A percentile compares a stretch with the other conserved stretches of the same genome.
Conservation (phyloP, 371 early-diverging fungal genomes). For the Circinella minor region DNA sequence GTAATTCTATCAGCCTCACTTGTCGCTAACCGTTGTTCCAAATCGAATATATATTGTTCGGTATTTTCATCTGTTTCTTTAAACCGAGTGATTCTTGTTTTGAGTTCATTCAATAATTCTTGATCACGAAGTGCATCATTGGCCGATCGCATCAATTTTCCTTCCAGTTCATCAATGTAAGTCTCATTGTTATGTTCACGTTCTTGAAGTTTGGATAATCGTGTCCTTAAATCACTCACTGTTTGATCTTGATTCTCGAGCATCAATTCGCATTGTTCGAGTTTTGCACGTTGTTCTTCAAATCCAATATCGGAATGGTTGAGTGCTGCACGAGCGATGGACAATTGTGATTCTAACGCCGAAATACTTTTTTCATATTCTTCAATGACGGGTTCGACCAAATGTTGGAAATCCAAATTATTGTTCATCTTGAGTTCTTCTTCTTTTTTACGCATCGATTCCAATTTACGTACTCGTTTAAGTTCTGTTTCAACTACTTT, state of each 20-base stretch:
- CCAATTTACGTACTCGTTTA: conserved; percentile 27
- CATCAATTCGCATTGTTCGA: conserved; percentile 35
- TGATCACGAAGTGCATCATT: conserved; percentile 45
- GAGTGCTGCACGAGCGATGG: conserved; percentile 57
- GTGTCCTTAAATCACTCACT: conserved; percentile 31
- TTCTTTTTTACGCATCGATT: conserved; percentile 22
- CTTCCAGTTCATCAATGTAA: conserved; percentile 52
- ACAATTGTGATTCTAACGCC: conserved; percentile 60
- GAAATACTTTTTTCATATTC: conserved; percentile 71
- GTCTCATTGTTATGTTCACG: conserved; percentile 45
- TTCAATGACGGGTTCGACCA: conserved; percentile 74
- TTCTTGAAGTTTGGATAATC: conserved; percentile 37
- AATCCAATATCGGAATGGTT: conserved; percentile 54
- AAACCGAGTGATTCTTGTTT: conserved; percentile 40
- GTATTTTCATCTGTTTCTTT: conserved; percentile 52
- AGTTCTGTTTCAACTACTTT: conserved; percentile 44
- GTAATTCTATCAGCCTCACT: conserved; percentile 36
- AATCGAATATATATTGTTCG: conserved; percentile 53
- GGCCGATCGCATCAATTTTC: conserved; percentile 40
- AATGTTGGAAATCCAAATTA: conserved; percentile 56
- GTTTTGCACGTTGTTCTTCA: conserved; percentile 55
- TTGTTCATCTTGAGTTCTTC: conserved; percentile 12
- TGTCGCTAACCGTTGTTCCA: conserved; percentile 42
- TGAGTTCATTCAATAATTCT: conserved; percentile 42
- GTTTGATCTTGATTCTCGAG: conserved; percentile 44